phyloP scores from a whole-genome alignment of 768 basidiomycete genomes.

The Neoboletus brunneissimus region DNA sequence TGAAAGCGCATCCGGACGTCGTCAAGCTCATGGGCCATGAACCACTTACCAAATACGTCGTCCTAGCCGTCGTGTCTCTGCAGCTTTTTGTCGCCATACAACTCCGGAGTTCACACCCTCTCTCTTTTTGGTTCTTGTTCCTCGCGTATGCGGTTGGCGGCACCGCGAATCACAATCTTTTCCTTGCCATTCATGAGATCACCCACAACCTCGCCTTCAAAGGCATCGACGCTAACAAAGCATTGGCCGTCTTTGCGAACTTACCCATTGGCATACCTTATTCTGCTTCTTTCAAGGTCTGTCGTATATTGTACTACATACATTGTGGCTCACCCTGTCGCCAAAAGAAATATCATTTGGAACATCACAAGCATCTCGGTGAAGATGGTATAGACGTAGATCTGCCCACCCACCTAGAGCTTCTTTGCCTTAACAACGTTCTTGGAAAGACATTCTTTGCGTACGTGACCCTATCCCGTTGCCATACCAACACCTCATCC shows the following conservation, averaged over 20 bases:
- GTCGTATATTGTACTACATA: slow-evolving; percentile 1
- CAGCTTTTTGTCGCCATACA: slow-evolving; percentile 65
- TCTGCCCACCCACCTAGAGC: slow-evolving; percentile 82
- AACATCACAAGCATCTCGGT: slow-evolving; percentile 94
- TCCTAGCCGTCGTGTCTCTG: slow-evolving; percentile 73
- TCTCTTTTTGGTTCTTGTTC: slow-evolving; percentile 70
- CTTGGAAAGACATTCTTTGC: slow-evolving; percentile 98
- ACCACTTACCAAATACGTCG: slow-evolving; percentile 86
- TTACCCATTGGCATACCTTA: slow-evolving; percentile 94
- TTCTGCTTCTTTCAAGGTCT: slow-evolving; percentile 90
- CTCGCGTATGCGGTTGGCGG: slow-evolving; percentile 87
- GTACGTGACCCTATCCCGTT: slow-evolving; percentile 42
- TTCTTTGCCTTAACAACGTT: slow-evolving; percentile 88
- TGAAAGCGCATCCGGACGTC: slow-evolving; percentile 95
- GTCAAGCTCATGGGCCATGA: slow-evolving; percentile 97
- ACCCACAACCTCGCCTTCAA: slow-evolving; percentile 96
- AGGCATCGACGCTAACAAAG: slow-evolving; percentile 77
- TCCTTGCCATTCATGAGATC: slow-evolving; percentile 98
- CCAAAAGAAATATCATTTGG: slow-evolving; percentile 81
- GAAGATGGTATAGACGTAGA: slow-evolving; percentile 97
- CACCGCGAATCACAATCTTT: slow-evolving; percentile 96
- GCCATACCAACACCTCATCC: slow-evolving; percentile 6
- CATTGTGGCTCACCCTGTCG: slow-evolving; percentile 3
- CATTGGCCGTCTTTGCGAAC: slow-evolving; percentile 88
- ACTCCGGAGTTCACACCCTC: slow-evolving; percentile 65